A percentile compares a stretch with the other conserved stretches of the same genome.
Conservation (phyloP, 768 basidiomycete genomes). For the Scleroderma citrinum region DNA sequence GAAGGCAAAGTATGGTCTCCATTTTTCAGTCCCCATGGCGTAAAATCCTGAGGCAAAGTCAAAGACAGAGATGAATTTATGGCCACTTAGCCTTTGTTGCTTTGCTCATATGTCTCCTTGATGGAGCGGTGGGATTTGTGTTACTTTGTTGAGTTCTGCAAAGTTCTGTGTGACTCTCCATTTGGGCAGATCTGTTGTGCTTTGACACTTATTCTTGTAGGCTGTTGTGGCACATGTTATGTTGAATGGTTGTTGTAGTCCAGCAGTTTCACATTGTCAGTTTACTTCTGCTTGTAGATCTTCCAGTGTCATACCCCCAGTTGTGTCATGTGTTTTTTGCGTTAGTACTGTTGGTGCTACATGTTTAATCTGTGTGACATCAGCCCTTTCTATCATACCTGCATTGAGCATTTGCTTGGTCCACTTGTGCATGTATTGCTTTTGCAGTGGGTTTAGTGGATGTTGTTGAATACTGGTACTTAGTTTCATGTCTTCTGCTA, state of each 20-base stretch:
- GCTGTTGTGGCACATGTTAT: neutral
- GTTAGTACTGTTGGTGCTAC: conserved; percentile 28
- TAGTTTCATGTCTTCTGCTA: neutral
- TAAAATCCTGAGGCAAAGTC: conserved; percentile 24
- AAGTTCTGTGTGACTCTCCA: conserved; percentile 13
- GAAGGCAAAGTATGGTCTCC: conserved; percentile 16
- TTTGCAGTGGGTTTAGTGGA: neutral
- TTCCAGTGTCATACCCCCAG: conserved; percentile 23
- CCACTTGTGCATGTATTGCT: neutral
- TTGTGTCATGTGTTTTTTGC: conserved; percentile 29
- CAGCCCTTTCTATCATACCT: neutral
- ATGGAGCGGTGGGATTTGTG: conserved; percentile 14
- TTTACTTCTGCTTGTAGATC: conserved; percentile 32
- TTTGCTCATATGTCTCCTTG: conserved; percentile 20
- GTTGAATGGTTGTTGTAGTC: neutral
- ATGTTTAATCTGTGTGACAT: neutral
- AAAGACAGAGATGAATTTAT: conserved; percentile 10
- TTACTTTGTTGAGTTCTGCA: conserved; percentile 15
- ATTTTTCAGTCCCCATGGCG: conserved; percentile 10
- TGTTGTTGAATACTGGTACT: neutral
- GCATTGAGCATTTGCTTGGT: neutral
- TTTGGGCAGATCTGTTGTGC: neutral
- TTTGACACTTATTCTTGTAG: neutral
- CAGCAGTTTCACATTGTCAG: neutral
- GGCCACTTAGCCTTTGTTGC: conserved; percentile 12